phyloP scores from a whole-genome alignment of 148 eudicot species.

The Chenopodium album region DNA sequence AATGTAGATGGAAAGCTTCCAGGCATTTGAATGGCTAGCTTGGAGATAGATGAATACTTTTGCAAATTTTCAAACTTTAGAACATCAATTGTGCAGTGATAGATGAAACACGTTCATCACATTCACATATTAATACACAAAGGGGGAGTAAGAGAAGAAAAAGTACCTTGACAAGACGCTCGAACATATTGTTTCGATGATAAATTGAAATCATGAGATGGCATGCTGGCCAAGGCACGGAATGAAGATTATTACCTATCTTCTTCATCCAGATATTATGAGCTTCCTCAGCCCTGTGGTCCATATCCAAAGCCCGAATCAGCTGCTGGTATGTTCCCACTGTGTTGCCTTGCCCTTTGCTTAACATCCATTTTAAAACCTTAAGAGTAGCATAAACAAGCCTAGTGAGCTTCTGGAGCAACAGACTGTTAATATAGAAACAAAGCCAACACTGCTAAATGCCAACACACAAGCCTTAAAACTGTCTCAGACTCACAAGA shows the following conservation, averaged over 20 bases:
- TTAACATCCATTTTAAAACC: constrained; percentile 93
- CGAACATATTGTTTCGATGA: constrained; percentile 75
- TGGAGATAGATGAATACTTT: neutral
- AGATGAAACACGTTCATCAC: neutral
- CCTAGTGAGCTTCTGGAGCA: neutral
- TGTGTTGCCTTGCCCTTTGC: constrained; percentile 96
- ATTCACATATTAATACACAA: neutral
- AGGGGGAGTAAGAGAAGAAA: neutral
- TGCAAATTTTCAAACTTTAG: neutral
- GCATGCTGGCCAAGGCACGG: constrained; percentile 84
- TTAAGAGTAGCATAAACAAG: constrained; percentile 13
- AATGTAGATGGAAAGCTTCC: neutral
- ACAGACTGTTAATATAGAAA: neutral
- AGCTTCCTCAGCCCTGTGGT: constrained; percentile 79
- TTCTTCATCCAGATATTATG: constrained; percentile 81
- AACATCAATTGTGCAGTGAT: neutral
- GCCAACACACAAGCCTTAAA: constrained; percentile 3
- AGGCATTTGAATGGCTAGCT: neutral
- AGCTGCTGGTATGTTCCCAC: constrained; percentile 77
- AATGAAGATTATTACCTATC: constrained; percentile 72
- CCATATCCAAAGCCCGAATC: constrained; percentile 85
- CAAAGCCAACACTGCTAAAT: neutral
- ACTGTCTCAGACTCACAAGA: neutral
- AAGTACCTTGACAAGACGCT: constrained; percentile 55
- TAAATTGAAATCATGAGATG: constrained; percentile 77